Evolutionary conservation across 1,284 basidiomycete species (phyloP).

Genomic region (Boletus hoseneyae): DNA sequence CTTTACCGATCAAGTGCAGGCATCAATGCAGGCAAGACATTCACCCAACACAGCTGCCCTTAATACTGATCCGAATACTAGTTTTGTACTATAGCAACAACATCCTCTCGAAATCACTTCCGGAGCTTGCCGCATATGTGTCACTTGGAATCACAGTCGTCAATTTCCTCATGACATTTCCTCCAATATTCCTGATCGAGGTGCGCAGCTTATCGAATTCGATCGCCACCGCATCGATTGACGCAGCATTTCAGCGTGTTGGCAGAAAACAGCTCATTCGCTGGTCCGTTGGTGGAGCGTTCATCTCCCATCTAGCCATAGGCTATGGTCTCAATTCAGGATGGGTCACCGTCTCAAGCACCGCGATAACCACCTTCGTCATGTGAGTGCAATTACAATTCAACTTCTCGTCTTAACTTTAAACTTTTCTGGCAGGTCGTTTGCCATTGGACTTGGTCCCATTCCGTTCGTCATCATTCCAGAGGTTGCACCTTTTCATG

Average conservation of each 20-base stretch:
- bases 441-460: constrained; percentile 88
- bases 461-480: constrained; percentile 90
- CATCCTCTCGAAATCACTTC: constrained; percentile 76
- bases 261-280: constrained; percentile 60
- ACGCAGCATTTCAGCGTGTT: constrained; percentile 45
- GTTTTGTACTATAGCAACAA: constrained; percentile 90
- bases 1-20: constrained; percentile 23
- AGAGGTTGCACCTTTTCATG: constrained; percentile 82
- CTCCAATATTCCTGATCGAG: constrained; percentile 85
- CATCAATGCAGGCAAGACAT: constrained; percentile 53
- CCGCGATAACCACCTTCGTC: constrained; percentile 81
- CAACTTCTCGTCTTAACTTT: constrained; percentile 2
- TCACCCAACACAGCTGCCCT: background rate
- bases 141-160: constrained; percentile 78
- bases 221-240: background rate
- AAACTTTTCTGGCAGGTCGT: constrained; percentile 52
- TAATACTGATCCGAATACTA: constrained; percentile 40
- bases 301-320: constrained; percentile 64
- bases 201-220: constrained; percentile 27
- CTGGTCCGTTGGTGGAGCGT: constrained; percentile 59
- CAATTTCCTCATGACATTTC: constrained; percentile 78
- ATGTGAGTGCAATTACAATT: constrained; percentile 50
- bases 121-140: constrained; percentile 73
- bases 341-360: constrained; percentile 59
- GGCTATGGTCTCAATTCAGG: constrained; percentile 71